A percentile compares a stretch with the other conserved stretches of the same genome.
phyloP scores from a whole-genome alignment of 176 grass and related monocot species.

The Chloris gayana region DNA sequence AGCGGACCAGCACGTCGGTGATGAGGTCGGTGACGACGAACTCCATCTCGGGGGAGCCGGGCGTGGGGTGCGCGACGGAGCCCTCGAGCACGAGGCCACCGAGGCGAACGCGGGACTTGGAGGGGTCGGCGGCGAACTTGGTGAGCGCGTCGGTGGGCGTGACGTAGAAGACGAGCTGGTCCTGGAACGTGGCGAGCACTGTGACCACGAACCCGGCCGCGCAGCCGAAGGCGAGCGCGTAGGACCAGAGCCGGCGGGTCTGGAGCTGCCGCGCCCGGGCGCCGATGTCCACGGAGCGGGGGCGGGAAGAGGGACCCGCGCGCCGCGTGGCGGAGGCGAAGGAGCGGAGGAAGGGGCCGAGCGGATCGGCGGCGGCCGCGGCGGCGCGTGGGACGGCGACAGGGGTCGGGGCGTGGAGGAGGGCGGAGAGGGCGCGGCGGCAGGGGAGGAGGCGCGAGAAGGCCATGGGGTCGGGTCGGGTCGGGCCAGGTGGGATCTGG shows the following conservation, averaged over 20 bases:
- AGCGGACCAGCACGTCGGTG: conserved; percentile 90
- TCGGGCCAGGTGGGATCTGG: conserved; percentile 41
- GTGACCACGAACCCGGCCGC: conserved; percentile 85
- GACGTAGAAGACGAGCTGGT: conserved; percentile 97
- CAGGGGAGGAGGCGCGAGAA: conserved; percentile 50
- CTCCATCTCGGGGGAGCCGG: conserved; percentile 75
- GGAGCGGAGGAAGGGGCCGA: conserved; percentile 8
- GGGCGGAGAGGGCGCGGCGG: conserved; percentile 59
- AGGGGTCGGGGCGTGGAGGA: conserved; percentile 44
- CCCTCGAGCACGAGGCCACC: conserved; percentile 94
- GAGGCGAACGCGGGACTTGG: conserved; percentile 75
- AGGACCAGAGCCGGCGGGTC: conserved; percentile 87
- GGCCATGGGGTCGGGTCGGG: conserved; percentile 41
- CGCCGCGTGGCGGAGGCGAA: conserved; percentile 44
- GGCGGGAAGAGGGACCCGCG: conserved; percentile 28
- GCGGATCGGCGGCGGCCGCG: not conserved
- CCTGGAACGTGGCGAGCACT: conserved; percentile 90
- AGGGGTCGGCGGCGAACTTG: conserved; percentile 57
- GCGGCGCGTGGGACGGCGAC: not conserved
- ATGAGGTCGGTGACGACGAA: conserved; percentile 95
- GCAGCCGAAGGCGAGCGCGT: conserved; percentile 93
- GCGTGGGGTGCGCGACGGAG: conserved; percentile 65
- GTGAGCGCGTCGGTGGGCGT: conserved; percentile 79
- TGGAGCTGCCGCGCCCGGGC: conserved; percentile 89
- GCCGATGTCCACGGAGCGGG: conserved; percentile 75